Base-by-base conservation (phyloP, 345 rosid species). In the Angophora floribunda region DNA sequence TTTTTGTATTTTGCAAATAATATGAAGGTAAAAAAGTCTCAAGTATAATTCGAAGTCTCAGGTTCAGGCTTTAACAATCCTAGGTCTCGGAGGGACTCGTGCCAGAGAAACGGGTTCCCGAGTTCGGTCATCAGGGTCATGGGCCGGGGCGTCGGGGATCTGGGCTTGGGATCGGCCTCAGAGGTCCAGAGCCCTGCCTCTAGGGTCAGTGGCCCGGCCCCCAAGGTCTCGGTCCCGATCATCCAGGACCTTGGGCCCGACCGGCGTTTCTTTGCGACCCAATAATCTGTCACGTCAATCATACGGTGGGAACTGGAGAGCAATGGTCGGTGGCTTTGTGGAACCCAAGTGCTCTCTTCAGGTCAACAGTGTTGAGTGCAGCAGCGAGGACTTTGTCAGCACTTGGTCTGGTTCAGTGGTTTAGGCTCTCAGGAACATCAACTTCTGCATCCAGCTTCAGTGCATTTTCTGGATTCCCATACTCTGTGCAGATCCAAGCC, bases 331-430 rank as follows among this genome's bases (percentile, higher is more conserved):
- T 93, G 89, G 95, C 94, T 91, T 96, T 94, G 87, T 95, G 95
- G 89, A 94, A 94, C 41, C 98, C 98, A 90, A 91, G 95, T 80
- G 95, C 93, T 86, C 99, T 88, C 88, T 96, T 96, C 15, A 90
- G 93, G 87, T 97, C 99, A 87, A 96, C 98, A 63, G 96, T 96
- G 85, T 96, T 96, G 80, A 97, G 96, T 65, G 94, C 99, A 49
- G 96, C 97, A 89, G 98, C 96, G 87, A 89, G 90, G 85, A 96
- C 99, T 89, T 96, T 97, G 96, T 89, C 90, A 95, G 87, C 32
- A 96, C 99, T 91, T 96, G 96, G 52, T 97, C 98, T 47, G 41
- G 41, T 36, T 36, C 41, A 36, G 41, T 51, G 93, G 97, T 87
- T 93, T 93, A 87, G 94, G 28, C 61, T 86, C 90, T 93, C 90